Percentiles rank a stretch among this genome's conserved stretches.
These are phyloP conservation scores for Thinopyrum obtusiflorum DNA, from an alignment of 202 grass and related monocot genomes.

Conservation along the genomic window DNA sequence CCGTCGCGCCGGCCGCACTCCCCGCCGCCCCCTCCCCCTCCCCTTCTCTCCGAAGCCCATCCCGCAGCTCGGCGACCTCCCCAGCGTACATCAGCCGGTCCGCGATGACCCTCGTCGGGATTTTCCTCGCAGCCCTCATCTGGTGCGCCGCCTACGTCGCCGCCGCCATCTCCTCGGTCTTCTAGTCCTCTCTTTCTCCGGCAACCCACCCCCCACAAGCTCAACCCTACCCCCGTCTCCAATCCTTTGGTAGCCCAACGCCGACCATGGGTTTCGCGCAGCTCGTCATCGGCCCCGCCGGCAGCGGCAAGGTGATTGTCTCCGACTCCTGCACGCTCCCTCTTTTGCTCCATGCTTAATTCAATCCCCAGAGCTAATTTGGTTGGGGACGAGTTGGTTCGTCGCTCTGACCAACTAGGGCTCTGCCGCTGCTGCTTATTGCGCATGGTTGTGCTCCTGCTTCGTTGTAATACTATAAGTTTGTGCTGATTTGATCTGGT, in stretches of 20 bases:
- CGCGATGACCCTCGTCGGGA: conserved; percentile 28
- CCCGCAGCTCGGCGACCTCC: not conserved
- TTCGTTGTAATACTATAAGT: not conserved
- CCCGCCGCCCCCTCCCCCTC: not conserved
- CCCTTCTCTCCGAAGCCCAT: not conserved
- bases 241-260: not conserved
- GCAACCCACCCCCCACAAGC: too few relatives aligned
- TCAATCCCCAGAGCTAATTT: not conserved
- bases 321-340: not conserved
- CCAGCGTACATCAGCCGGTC: not conserved
- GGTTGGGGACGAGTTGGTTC: not conserved
- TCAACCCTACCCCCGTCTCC: not conserved
- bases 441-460: not conserved
- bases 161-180: conserved; percentile 38
- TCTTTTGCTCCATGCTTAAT: not conserved
- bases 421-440: not conserved
- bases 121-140: conserved; percentile 20
- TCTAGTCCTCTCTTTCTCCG: not conserved
- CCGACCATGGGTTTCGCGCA: conserved; percentile 73
- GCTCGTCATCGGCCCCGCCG: conserved; percentile 82
- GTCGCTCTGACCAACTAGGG: not conserved
- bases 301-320: conserved; percentile 76
- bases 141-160: conserved; percentile 45
- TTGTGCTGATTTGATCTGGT: not conserved
- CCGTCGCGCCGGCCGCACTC: not conserved